These are phyloP conservation scores for Niebla homalea DNA, from an alignment of 495 filamentous ascomycete species.

Conservation along the genomic window DNA sequence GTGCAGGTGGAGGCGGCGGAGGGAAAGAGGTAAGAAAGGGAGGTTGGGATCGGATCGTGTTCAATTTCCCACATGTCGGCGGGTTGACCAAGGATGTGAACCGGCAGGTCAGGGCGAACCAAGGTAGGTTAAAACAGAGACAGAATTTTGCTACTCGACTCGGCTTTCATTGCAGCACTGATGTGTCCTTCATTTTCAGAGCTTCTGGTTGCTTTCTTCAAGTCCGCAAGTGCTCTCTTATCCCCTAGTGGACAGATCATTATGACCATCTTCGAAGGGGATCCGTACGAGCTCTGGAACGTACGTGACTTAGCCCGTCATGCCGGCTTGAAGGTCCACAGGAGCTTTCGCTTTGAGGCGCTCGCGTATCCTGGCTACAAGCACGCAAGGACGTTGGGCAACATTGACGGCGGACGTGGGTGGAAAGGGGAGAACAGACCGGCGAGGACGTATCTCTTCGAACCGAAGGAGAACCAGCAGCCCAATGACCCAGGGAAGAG, in stretches of 20 bases:
- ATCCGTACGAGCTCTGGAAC: slow-evolving; percentile 94
- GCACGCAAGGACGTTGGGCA: slow-evolving; percentile 78
- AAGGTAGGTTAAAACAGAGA: slow-evolving; percentile 29
- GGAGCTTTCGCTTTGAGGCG: slow-evolving; percentile 67
- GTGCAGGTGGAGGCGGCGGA: slow-evolving; percentile 20
- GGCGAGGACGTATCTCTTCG: slow-evolving; percentile 70
- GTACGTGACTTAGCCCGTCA: slow-evolving; percentile 73
- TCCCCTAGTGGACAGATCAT: slow-evolving; percentile 52
- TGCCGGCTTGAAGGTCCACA: slow-evolving; percentile 56
- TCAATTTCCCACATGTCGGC: slow-evolving; percentile 95
- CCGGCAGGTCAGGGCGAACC: slow-evolving; percentile 83
- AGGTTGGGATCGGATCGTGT: slow-evolving; percentile 63
- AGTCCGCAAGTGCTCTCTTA: slow-evolving; percentile 38
- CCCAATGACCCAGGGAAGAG: slow-evolving; percentile 16
- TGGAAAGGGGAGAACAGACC: slow-evolving; percentile 73
- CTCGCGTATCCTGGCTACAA: slow-evolving; percentile 69
- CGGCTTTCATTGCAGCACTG: neutral
- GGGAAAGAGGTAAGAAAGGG: slow-evolving; percentile 34
- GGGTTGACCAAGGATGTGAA: slow-evolving; percentile 87
- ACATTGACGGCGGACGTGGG: slow-evolving; percentile 46
- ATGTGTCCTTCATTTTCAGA: slow-evolving; percentile 27
- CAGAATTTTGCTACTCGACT: neutral
- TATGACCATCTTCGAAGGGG: slow-evolving; percentile 80
- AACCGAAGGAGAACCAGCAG: slow-evolving; percentile 37
- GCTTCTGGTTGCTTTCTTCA: slow-evolving; percentile 73